Percentiles rank a stretch among this genome's conserved stretches.
Conservation (phyloP, 2,329 filamentous ascomycete genomes). For the Cladosporium austrohemisphaericum region DNA sequence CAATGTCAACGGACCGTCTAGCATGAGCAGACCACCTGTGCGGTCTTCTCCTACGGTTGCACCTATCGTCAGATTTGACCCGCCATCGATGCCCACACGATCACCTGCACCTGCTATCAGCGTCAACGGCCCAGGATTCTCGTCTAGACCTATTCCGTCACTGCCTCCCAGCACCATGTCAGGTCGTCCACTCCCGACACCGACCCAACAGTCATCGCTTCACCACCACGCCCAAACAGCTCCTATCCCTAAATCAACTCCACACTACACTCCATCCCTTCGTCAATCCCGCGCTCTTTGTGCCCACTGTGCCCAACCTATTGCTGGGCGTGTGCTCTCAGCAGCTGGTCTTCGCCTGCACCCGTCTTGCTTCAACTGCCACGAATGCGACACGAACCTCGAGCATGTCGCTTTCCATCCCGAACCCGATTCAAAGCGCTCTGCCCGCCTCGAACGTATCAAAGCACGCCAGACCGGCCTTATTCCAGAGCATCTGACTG, state of each 20-base stretch:
- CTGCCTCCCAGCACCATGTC: constrained; percentile 8
- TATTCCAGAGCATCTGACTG: constrained; percentile 57
- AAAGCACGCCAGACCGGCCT: constrained; percentile 52
- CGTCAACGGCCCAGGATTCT: constrained; percentile 19
- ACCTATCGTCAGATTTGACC: constrained; percentile 17
- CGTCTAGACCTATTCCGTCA: constrained; percentile 17
- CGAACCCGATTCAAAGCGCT: constrained; percentile 71
- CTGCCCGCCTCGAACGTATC: constrained; percentile 71
- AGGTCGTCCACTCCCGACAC: constrained; percentile 46
- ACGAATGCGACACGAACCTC: constrained; percentile 78
- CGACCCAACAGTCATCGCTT: constrained; percentile 40
- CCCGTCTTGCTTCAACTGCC: constrained; percentile 87
- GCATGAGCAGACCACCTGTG: not conserved
- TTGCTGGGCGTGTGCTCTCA: constrained; percentile 85
- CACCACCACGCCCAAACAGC: constrained; percentile 31
- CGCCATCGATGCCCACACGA: not conserved
- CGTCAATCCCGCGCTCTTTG: constrained; percentile 67
- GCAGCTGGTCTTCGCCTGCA: constrained; percentile 83
- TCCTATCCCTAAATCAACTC: constrained; percentile 35
- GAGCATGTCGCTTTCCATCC: constrained; percentile 96
- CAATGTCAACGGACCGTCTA: not conserved
- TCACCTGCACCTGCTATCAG: constrained; percentile 20
- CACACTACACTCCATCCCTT: constrained; percentile 44
- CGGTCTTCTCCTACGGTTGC: not conserved
- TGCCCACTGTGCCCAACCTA: constrained; percentile 76